phyloP scores from a whole-genome alignment of 164 flowering plant species.

The Santalum album region DNA sequence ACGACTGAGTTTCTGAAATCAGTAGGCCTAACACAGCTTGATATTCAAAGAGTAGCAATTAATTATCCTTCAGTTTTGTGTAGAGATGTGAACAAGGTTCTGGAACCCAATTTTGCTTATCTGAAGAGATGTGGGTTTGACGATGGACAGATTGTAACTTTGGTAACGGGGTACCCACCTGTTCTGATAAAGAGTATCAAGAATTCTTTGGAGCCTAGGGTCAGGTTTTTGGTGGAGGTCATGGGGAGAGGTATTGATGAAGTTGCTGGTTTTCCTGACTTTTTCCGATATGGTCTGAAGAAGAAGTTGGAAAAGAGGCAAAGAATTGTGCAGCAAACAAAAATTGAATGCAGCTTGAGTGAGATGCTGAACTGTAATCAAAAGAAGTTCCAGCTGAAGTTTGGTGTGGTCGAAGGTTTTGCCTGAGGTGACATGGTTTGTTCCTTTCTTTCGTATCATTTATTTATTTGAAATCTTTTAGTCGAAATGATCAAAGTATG shows the following conservation, averaged over 20 bases:
- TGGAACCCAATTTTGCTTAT: constrained; percentile 55
- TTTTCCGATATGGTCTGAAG: constrained; percentile 73
- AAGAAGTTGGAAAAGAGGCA: constrained; percentile 74
- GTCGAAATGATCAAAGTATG: no score
- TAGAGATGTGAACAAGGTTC: constrained; percentile 71
- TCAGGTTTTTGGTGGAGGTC: constrained; percentile 61
- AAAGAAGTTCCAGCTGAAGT: constrained; percentile 58
- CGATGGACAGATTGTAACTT: constrained; percentile 44
- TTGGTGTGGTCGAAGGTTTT: constrained; percentile 29
- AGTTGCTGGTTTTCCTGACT: constrained; percentile 69
- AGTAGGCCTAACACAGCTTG: constrained; percentile 47
- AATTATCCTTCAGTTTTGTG: constrained; percentile 71
- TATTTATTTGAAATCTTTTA: no score
- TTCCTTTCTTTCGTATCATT: no score
- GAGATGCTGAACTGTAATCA: constrained; percentile 82
- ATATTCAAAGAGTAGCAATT: constrained; percentile 54
- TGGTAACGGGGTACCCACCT: constrained; percentile 80
- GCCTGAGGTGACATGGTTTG: not conserved
- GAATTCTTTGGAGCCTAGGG: constrained; percentile 81
- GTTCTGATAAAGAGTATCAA: constrained; percentile 74
- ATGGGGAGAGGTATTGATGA: constrained; percentile 76
- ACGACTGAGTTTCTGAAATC: constrained; percentile 65
- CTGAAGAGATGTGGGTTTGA: constrained; percentile 52
- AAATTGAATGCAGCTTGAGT: constrained; percentile 58
- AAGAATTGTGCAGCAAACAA: constrained; percentile 47